Evolutionary conservation across 345 rosid genomes (phyloP).

Genomic region (Citropsis articulata): DNA sequence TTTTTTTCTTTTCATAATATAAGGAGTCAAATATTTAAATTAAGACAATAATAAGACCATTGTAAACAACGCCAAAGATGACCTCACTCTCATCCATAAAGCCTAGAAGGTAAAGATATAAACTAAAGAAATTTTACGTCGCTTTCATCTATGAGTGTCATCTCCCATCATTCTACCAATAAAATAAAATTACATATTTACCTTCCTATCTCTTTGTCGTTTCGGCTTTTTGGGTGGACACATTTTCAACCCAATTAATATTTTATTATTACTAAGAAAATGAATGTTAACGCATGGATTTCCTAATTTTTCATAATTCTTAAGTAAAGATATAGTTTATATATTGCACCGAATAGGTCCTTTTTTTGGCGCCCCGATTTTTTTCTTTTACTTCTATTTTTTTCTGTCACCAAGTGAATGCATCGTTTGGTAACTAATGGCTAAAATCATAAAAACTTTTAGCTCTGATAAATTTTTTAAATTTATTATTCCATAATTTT

Average conservation of each 20-base stretch:
- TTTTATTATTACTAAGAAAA: not conserved
- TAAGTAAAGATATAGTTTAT: not conserved
- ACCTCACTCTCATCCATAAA: conserved; percentile 3
- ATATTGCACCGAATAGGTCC: no score
- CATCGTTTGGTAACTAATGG: no score
- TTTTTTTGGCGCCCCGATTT: no score
- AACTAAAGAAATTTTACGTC: not conserved
- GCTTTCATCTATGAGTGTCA: not conserved
- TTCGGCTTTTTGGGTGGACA: not conserved
- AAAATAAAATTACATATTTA: not conserved
- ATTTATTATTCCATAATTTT: no score
- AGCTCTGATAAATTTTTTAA: no score
- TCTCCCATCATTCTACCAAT: not conserved
- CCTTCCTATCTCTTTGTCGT: not conserved
- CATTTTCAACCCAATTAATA: not conserved
- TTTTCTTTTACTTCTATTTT: no score
- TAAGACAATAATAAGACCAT: not conserved
- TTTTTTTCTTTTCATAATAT: not conserved
- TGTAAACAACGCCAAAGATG: conserved; percentile 15
- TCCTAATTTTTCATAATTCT: not conserved
- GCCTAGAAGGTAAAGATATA: not conserved
- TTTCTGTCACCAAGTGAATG: no score
- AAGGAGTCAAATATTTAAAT: not conserved
- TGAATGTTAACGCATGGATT: not conserved
- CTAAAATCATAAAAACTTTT: no score